Percentiles rank a stretch among this genome's conserved stretches.
Evolutionary conservation across 164 flowering plant genomes (phyloP).

Genomic region (Platanus orientalis): DNA sequence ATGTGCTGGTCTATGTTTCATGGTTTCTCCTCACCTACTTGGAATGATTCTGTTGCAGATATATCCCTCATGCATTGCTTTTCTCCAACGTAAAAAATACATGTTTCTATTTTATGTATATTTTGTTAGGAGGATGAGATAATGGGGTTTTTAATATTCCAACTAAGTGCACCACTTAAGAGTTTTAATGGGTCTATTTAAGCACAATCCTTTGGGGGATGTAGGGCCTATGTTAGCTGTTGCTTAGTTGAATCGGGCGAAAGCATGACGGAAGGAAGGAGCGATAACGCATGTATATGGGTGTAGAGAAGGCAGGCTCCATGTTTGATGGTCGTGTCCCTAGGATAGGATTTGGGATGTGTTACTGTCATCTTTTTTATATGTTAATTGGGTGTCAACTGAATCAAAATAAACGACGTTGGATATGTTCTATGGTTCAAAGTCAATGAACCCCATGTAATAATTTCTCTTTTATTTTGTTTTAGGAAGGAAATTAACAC

Average conservation of each 20-base stretch:
- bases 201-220: neutral
- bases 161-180: slow-evolving; percentile 51
- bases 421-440: slow-evolving; percentile 10
- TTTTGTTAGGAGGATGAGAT: slow-evolving; percentile 3
- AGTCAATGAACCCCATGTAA: slow-evolving; percentile 27
- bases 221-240: slow-evolving; percentile 18
- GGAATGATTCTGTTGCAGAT: slow-evolving; percentile 40
- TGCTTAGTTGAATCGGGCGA: slow-evolving; percentile 34
- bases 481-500: too few relatives aligned
- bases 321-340: slow-evolving; percentile 33
- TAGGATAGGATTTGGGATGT: slow-evolving; percentile 17
- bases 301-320: slow-evolving; percentile 18
- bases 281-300: slow-evolving; percentile 33
- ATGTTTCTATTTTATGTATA: neutral
- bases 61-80: slow-evolving; percentile 60
- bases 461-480: too few relatives aligned
- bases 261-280: slow-evolving; percentile 57
- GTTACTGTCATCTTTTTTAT: slow-evolving; percentile 13
- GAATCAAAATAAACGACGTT: slow-evolving; percentile 4
- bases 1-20: neutral
- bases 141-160: slow-evolving; percentile 17
- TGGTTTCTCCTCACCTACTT: slow-evolving; percentile 17
- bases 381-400: slow-evolving; percentile 25
- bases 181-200: slow-evolving; percentile 20
- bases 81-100: slow-evolving; percentile 41